Evolutionary conservation across 148 eudicot species (phyloP).

Genomic region (Selenicereus undatus): DNA sequence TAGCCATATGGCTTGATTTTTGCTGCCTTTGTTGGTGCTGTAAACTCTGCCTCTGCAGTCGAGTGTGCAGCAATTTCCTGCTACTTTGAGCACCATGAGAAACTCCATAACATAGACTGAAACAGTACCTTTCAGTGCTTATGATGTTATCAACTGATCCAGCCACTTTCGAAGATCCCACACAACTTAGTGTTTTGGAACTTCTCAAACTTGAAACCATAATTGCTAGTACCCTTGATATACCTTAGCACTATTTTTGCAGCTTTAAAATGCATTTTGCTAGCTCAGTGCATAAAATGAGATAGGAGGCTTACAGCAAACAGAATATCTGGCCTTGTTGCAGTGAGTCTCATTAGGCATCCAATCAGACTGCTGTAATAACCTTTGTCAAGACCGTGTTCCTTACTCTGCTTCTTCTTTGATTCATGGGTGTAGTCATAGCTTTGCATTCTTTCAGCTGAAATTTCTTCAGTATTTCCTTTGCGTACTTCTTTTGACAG

Average conservation of each 20-base stretch:
- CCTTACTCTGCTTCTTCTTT: not conserved
- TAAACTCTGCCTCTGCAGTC: not conserved
- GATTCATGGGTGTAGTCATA: conserved; percentile 6
- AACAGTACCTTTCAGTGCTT: conserved; percentile 4
- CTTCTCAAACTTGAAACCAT: no score
- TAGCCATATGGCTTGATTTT: not conserved
- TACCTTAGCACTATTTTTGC: no score
- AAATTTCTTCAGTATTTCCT: conserved; percentile 15
- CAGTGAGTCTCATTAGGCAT: not conserved
- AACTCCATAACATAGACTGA: not conserved
- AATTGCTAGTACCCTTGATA: no score
- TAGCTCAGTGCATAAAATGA: conserved; percentile 6
- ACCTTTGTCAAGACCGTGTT: not conserved
- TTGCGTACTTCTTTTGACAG: conserved; percentile 1
- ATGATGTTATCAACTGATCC: conserved; percentile 16
- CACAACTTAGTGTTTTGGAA: no score
- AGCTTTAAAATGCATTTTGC: no score
- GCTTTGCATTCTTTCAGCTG: conserved; percentile 1
- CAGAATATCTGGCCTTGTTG: conserved; percentile 10
- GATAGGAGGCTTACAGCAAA: conserved; percentile 12
- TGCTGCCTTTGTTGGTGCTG: not conserved
- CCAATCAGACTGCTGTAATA: not conserved
- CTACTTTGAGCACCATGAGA: conserved; percentile 16
- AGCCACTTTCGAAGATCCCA: no score
- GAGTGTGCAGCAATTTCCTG: not conserved